phyloP scores from a whole-genome alignment of 225 moss, liverwort and hornwort genomes.

The Anthoceros angustus region DNA sequence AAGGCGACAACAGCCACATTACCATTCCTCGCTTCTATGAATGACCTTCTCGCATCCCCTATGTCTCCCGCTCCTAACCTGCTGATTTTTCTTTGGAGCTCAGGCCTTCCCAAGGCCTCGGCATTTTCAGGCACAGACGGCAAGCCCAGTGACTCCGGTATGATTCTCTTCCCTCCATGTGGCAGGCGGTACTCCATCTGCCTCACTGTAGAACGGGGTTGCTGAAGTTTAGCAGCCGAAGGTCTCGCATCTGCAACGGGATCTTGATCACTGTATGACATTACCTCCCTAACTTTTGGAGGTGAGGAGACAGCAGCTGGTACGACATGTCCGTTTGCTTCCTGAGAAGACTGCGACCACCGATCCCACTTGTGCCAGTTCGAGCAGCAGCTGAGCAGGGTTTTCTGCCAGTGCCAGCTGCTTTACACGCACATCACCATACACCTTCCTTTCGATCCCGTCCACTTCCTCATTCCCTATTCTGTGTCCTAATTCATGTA shows the following conservation, averaged over 20 bases:
- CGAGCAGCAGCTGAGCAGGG: constrained; percentile 59
- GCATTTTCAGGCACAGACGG: constrained; percentile 47
- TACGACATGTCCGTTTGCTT: constrained; percentile 23
- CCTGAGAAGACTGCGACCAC: constrained; percentile 17
- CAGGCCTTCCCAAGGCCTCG: constrained; percentile 22
- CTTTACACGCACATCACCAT: constrained; percentile 80
- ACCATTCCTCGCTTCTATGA: neutral
- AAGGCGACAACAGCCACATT: neutral
- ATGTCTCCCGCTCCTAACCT: neutral
- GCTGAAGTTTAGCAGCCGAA: constrained; percentile 16
- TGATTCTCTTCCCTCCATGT: constrained; percentile 87
- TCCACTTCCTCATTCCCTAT: constrained; percentile 80
- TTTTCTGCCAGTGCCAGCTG: constrained; percentile 81
- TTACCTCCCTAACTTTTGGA: constrained; percentile 16
- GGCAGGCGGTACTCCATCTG: constrained; percentile 94
- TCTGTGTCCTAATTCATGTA: constrained; percentile 70
- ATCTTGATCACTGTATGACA: constrained; percentile 31
- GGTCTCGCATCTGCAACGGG: constrained; percentile 21
- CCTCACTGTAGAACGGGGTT: constrained; percentile 40
- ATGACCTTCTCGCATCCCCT: neutral
- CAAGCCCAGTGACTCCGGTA: constrained; percentile 83
- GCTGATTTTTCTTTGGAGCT: constrained; percentile 19
- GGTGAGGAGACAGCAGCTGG: constrained; percentile 22
- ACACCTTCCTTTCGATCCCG: constrained; percentile 77
- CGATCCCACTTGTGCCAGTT: constrained; percentile 16